Evolutionary conservation across 2,329 filamentous ascomycete species (phyloP).

Genomic region (Knufia fluminis): DNA sequence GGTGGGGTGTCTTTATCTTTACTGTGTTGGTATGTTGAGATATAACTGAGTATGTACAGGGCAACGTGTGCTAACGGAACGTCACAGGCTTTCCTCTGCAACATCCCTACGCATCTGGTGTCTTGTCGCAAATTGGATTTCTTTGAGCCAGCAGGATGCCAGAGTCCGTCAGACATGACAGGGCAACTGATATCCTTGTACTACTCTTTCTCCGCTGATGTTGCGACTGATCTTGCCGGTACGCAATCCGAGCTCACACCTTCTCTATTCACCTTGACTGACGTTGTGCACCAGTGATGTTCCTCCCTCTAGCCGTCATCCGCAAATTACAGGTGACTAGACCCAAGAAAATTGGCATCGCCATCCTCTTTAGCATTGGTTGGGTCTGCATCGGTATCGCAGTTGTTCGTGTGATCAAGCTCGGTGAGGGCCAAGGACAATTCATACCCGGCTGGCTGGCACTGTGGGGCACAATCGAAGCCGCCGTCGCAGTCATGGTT

Average conservation of each 20-base stretch:
- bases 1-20: slow-evolving; percentile 30
- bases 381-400: slow-evolving; percentile 12
- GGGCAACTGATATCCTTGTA: slow-evolving; percentile 8
- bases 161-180: not conserved
- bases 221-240: slow-evolving; percentile 12
- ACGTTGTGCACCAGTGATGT: not conserved
- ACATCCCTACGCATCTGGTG: slow-evolving; percentile 29
- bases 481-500: slow-evolving; percentile 12
- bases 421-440: not conserved
- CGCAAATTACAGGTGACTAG: slow-evolving; percentile 8
- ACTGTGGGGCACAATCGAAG: slow-evolving; percentile 12
- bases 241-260: slow-evolving; percentile 8
- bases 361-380: slow-evolving; percentile 10
- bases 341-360: slow-evolving; percentile 10
- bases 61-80: not conserved
- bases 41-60: not conserved
- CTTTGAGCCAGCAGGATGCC: slow-evolving; percentile 24
- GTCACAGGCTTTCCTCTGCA: slow-evolving; percentile 29
- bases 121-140: slow-evolving; percentile 30
- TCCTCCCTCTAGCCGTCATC: not conserved
- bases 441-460: slow-evolving; percentile 5
- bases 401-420: slow-evolving; percentile 11
- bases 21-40: slow-evolving; percentile 26
- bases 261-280: not conserved
- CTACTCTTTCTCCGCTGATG: slow-evolving; percentile 12